Conservation (phyloP, 2,329 filamentous ascomycete genomes). For the Phyllosticta capitalensis region DNA sequence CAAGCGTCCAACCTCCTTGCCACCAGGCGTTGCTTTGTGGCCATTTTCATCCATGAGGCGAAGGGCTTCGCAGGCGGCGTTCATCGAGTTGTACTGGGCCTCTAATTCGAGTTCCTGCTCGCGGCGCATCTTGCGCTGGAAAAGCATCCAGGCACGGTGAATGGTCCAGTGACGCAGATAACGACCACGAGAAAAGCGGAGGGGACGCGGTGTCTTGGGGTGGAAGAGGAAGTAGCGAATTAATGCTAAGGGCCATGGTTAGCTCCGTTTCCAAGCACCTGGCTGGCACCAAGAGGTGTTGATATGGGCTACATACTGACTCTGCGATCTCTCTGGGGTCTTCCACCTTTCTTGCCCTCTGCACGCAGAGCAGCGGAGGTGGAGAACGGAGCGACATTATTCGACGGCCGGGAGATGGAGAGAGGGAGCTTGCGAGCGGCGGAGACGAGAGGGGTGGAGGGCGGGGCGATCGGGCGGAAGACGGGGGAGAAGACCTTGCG, state of each 20-base stretch:
- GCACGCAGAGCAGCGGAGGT: conserved; percentile 8
- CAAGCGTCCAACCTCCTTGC: conserved; percentile 57
- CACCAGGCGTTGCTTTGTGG: conserved; percentile 33
- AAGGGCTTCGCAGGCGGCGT: conserved; percentile 75
- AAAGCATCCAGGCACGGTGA: conserved; percentile 87
- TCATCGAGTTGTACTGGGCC: conserved; percentile 74
- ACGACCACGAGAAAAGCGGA: conserved; percentile 81
- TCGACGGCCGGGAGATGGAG: not conserved
- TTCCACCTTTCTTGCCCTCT: not conserved
- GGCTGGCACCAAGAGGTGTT: not conserved
- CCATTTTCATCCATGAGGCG: conserved; percentile 41
- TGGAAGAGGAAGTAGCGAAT: conserved; percentile 65
- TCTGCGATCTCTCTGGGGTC: conserved; percentile 8
- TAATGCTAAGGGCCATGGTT: conserved; percentile 35
- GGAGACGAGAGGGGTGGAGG: not conserved
- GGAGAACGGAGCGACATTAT: conserved; percentile 8
- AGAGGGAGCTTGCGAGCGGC: conserved; percentile 2
- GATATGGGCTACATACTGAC: conserved; percentile 15
- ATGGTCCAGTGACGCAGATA: conserved; percentile 97
- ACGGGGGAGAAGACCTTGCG: conserved; percentile 7
- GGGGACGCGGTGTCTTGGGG: conserved; percentile 60
- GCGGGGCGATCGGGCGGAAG: conserved; percentile 7
- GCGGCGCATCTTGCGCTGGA: conserved; percentile 58
- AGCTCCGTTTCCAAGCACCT: not conserved
- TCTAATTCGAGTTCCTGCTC: conserved; percentile 61